Evolutionary conservation across 371 early-diverging fungal genomes (phyloP).

Genomic region (Batkoa obscura): DNA sequence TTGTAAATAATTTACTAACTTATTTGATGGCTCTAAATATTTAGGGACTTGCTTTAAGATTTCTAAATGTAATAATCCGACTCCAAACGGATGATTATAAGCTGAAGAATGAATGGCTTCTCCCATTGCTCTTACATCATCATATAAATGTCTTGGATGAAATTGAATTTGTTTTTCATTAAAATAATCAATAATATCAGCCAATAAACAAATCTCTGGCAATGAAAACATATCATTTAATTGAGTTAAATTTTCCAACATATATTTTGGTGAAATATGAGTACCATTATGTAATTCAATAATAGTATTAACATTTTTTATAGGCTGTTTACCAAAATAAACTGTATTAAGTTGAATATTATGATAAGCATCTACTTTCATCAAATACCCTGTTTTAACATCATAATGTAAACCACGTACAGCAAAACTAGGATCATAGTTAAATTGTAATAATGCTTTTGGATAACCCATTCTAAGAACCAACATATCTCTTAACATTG

Average conservation of each 20-base stretch:
- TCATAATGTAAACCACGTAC: constrained; percentile 42
- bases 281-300: constrained; percentile 29
- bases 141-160: constrained; percentile 40
- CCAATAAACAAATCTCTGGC: constrained; percentile 33
- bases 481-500: constrained; percentile 27
- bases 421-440: constrained; percentile 36
- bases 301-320: constrained; percentile 22
- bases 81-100: constrained; percentile 9
- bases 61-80: constrained; percentile 26
- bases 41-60: constrained; percentile 24
- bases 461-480: constrained; percentile 33
- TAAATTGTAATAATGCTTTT: constrained; percentile 15
- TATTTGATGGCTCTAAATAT: constrained; percentile 24
- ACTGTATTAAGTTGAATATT: constrained; percentile 42
- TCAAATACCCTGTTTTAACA: constrained; percentile 36
- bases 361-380: constrained; percentile 41
- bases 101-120: constrained; percentile 26
- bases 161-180: constrained; percentile 27
- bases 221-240: constrained; percentile 37
- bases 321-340: constrained; percentile 28
- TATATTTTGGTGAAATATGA: constrained; percentile 32
- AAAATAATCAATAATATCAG: constrained; percentile 39
- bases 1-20: constrained; percentile 26
- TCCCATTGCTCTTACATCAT: constrained; percentile 32
- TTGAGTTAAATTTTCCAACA: constrained; percentile 29